Evolutionary conservation across 2,329 filamentous ascomycete species (phyloP).

Genomic region (Neofusicoccum umdonicola): DNA sequence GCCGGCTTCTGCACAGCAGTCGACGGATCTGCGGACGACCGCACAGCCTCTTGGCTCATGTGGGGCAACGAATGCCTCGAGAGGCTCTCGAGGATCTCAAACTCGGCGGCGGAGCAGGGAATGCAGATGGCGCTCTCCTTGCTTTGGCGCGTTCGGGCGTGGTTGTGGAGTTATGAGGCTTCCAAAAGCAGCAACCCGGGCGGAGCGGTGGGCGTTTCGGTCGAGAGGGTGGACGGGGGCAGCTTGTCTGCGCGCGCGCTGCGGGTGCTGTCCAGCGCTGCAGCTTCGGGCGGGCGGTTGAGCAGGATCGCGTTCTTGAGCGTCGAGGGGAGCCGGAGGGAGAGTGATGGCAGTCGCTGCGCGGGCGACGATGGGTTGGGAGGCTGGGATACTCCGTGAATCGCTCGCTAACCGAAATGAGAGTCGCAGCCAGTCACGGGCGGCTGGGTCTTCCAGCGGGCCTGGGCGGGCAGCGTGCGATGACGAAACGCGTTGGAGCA

Average conservation of each 20-base stretch:
- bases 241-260: conserved; percentile 13
- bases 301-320: conserved; percentile 5
- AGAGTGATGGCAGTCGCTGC: conserved; percentile 15
- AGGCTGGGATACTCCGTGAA: conserved; percentile 19
- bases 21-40: conserved; percentile 28
- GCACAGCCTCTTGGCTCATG: conserved; percentile 36
- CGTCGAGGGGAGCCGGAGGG: conserved; percentile 9
- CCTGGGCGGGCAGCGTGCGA: conserved; percentile 10
- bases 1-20: conserved; percentile 29
- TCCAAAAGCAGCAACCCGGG: conserved; percentile 17
- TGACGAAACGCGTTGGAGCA: conserved; percentile 12
- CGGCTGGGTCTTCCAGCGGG: conserved; percentile 8
- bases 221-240: conserved; percentile 10
- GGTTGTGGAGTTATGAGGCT: conserved; percentile 9
- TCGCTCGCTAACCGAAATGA: conserved; percentile 19
- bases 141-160: conserved; percentile 27
- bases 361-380: conserved; percentile 15
- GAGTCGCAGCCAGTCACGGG: conserved; percentile 18
- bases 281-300: conserved; percentile 14
- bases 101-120: neutral
- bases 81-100: neutral
- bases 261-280: conserved; percentile 15
- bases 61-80: conserved; percentile 23
- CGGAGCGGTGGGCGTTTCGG: conserved; percentile 16
- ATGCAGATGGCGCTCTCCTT: conserved; percentile 23